Conservation (phyloP, 176 grass and related monocot species). For the Dactylis glomerata region DNA sequence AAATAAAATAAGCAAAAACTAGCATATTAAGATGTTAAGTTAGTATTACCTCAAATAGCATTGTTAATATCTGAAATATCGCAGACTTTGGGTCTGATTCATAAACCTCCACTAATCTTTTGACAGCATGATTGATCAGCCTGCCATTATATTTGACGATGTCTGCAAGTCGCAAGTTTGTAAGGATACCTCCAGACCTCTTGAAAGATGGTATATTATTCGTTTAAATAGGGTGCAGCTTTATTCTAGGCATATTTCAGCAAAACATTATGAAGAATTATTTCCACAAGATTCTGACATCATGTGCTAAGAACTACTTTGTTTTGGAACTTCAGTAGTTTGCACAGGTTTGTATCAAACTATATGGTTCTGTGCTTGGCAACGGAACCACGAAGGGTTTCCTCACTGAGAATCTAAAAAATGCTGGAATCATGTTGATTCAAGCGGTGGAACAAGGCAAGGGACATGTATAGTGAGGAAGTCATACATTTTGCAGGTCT, state of each 20-base stretch:
- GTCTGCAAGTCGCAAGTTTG: conserved; percentile 49
- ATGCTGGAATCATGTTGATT: neutral
- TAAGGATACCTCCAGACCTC: neutral
- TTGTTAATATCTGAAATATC: conserved; percentile 72
- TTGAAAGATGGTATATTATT: neutral
- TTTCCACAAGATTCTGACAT: neutral
- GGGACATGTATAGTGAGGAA: neutral
- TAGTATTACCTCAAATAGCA: conserved; percentile 88
- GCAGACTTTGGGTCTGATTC: conserved; percentile 64
- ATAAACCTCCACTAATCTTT: conserved; percentile 81
- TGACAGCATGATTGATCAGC: conserved; percentile 73
- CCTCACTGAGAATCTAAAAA: neutral
- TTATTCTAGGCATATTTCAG: neutral
- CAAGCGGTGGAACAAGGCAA: neutral
- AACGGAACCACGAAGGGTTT: neutral
- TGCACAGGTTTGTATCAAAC: neutral
- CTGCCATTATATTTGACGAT: conserved; percentile 80
- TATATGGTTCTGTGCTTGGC: neutral
- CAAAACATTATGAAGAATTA: neutral
- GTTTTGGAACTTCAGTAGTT: neutral
- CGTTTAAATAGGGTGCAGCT: neutral
- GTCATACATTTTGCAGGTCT: neutral
- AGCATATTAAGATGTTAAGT: neutral
- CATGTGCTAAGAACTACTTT: neutral
- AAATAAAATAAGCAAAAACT: neutral